Evolutionary conservation across 2,329 filamentous ascomycete species (phyloP).

Genomic region (Talaromyces rugulosus): DNA sequence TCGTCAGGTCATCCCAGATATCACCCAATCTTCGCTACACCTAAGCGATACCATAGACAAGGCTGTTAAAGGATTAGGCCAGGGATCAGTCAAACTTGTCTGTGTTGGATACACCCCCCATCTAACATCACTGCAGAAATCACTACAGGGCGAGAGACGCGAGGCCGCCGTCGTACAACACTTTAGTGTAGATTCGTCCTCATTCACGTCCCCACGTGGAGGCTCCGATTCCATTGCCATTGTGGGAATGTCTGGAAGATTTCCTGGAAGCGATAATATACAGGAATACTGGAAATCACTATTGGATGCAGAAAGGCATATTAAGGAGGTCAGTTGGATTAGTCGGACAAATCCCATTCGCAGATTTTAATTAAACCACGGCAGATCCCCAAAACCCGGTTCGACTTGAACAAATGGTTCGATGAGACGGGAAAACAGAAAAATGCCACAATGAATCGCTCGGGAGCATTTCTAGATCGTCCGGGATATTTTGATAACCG

Average conservation of each 20-base stretch:
- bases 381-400: conserved; percentile 61
- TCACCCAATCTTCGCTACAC: background rate
- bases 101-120: background rate
- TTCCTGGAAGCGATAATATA: conserved; percentile 61
- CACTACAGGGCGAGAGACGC: background rate
- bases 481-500: conserved; percentile 1
- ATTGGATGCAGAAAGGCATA: conserved; percentile 64
- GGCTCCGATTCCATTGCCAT: conserved; percentile 57
- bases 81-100: background rate
- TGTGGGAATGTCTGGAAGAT: conserved; percentile 72
- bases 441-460: conserved; percentile 73
- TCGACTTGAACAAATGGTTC: conserved; percentile 66
- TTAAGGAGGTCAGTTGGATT: conserved; percentile 49
- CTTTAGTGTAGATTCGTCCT: background rate
- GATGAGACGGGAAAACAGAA: conserved; percentile 68
- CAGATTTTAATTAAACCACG: background rate
- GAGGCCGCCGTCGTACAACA: background rate
- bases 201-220: conserved; percentile 29
- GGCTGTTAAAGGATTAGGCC: background rate
- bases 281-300: conserved; percentile 69
- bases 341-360: background rate
- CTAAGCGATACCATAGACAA: background rate
- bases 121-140: background rate
- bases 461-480: conserved; percentile 66
- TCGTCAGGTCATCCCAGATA: background rate